Evolutionary conservation across 148 eudicot genomes (phyloP), one percentile per base, ranked within the genome.

Genomic region (Rhododendron griersonianum): DNA sequence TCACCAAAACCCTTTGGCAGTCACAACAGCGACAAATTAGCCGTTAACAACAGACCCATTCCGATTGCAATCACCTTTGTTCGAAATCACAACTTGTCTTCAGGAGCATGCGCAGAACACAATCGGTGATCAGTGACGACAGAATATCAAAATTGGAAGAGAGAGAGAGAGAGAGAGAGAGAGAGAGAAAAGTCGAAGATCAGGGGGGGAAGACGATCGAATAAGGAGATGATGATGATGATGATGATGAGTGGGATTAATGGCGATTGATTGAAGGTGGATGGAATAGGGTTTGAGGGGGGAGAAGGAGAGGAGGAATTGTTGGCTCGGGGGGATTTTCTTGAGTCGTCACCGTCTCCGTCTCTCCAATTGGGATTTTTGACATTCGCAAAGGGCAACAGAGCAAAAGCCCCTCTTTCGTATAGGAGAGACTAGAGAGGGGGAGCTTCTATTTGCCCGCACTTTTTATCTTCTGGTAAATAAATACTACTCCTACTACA

Each of bases 21-120:
- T 88, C 92, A 88, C 37, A 25, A 59, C 80, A 61, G 47, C 69
- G 15, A 80, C 55, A 19, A 76, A 18, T 80, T 30, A 28, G 5
- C 8, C 45, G 39, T 8, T 7, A 30, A 53, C 30, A 30, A 53
- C 30, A 25, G 85, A 67, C 86, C 81, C 86, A 84, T 83, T 61
- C 80, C 88, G 21, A 41, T 55, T 55, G 4, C 51, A 83, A 47
- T 59, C 59, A 28, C 78, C 57, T 2, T 28, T 2, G 15, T 55
- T 55, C 6, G 61, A 1, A 23, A 25, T 65, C 37, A n/a, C 45
- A 28, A 9, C 37, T 41, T 5, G 45, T 61, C 18, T 61, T 63
- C 18, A 19, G 23, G 25, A 83, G 47, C 37, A 44, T 65, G 85
- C 76, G 21, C 51, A 15, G n/a, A 25, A 44, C n/a, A 41, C 23